Base-by-base conservation (phyloP, 306 rosid genomes). In the Senna siamea region DNA sequence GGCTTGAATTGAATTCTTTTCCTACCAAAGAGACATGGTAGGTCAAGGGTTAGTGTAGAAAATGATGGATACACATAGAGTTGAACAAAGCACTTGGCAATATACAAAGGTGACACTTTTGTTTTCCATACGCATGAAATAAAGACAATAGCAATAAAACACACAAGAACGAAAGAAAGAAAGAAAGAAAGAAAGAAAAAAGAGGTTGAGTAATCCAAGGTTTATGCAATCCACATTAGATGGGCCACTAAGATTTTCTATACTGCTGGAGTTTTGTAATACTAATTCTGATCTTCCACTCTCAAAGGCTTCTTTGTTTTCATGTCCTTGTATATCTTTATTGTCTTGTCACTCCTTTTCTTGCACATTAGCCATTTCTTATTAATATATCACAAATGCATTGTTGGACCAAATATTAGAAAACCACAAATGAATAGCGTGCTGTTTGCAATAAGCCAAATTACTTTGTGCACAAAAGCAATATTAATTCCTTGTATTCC, bases 181-280 rank as follows among this genome's bases (percentile, higher is more conserved):
- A 26, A 26, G 3, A 26, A 26, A 26, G 3, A 26, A 37, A 37
- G 8, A 7, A 37, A 5, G 7, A 37, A 5, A 17, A 59, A 62
- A 64, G 70, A 50, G 20, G 79, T 52, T 51, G 67, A 66, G 72
- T 52, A 72, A 81, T 72, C 75, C 79, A 76, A 81, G 46, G 15
- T 14, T 17, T 34, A 47, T 23, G 61, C 54, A 69, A 77, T 77
- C 75, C 37, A 15, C 43, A 78, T 30, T 48, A 61, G 47, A 78
- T 57, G 81, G 78, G 62, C 83, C 81, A 70, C 58, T 63, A 28
- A 66, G 38, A 22, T 64, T 64, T 75, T 57, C 76, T 2, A 75
- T 23, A 58, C 50, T 75, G 69, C 50, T 75, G 69, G 38, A 65
- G 37, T 5, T 40, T 65, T 57, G 62, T 51, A 51, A 7, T 51